Conservation (phyloP, 2,329 filamentous ascomycete species). For the Hymenotorrendiella dingleyae region DNA sequence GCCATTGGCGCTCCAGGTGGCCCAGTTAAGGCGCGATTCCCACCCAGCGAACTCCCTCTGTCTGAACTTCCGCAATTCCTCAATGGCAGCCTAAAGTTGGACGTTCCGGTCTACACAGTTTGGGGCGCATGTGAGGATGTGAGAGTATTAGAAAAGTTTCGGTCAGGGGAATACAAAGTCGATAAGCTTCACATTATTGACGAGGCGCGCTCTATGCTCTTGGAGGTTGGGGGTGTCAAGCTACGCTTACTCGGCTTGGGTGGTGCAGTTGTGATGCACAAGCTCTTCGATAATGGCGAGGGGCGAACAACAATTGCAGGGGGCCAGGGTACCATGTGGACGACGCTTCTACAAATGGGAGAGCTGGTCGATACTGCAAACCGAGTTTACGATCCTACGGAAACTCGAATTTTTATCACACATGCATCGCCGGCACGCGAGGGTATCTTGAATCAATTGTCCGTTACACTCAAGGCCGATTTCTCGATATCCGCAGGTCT, state of each 20-base stretch:
- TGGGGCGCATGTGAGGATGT: conserved; percentile 99
- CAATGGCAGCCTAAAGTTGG: conserved; percentile 80
- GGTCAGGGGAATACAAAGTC: conserved; percentile 96
- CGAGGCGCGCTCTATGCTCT: conserved; percentile 89
- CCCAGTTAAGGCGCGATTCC: conserved; percentile 80
- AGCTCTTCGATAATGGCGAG: conserved; percentile 97
- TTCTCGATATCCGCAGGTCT: conserved; percentile 97
- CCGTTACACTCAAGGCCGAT: conserved; percentile 93
- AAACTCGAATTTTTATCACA: conserved; percentile 93
- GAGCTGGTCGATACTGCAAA: conserved; percentile 97
- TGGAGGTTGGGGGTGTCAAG: conserved; percentile 94
- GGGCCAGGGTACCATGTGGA: conserved; percentile 99
- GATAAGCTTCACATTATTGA: conserved; percentile 97
- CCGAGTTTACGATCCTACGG: conserved; percentile 95
- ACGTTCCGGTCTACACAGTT: conserved; percentile 96
- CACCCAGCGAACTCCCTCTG: conserved; percentile 75
- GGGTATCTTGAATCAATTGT: conserved; percentile 94
- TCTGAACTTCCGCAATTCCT: conserved; percentile 90
- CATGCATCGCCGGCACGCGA: conserved; percentile 95
- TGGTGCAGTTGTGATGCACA: conserved; percentile 98
- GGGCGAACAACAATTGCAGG: conserved; percentile 96
- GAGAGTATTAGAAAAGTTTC: conserved; percentile 92
- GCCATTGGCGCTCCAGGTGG: conserved; percentile 61
- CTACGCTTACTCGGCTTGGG: conserved; percentile 88
- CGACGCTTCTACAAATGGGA: conserved; percentile 94